Percentiles rank a stretch among this genome's conserved stretches.
Evolutionary conservation across 2,329 filamentous ascomycete species (phyloP).

Genomic region (Sarocladium kiliense): DNA sequence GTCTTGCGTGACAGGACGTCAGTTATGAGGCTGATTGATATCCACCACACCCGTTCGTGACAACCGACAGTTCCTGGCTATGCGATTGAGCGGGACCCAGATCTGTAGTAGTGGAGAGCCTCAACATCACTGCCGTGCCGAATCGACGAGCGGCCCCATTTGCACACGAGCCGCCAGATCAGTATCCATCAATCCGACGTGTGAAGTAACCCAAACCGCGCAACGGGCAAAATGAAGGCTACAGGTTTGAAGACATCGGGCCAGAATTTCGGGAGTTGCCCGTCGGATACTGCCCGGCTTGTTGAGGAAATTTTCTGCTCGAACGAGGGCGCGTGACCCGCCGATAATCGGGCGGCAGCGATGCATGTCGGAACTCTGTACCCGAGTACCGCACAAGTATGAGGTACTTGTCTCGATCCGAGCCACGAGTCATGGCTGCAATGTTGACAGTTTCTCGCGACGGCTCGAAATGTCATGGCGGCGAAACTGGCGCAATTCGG

Average conservation of each 20-base stretch:
- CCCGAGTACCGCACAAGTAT: conserved; percentile 3
- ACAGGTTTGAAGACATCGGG: neutral
- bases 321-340: neutral
- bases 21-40: conserved; percentile 4
- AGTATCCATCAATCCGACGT: neutral
- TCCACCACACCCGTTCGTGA: conserved; percentile 7
- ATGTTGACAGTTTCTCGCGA: neutral
- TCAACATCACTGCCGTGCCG: conserved; percentile 8
- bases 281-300: neutral
- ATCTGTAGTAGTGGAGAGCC: conserved; percentile 7
- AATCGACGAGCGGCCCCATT: conserved; percentile 7
- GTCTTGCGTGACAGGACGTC: neutral
- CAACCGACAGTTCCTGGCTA: conserved; percentile 6
- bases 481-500: neutral
- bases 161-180: conserved; percentile 2
- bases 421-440: conserved; percentile 7
- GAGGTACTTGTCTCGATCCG: neutral
- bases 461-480: neutral
- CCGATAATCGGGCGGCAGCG: neutral
- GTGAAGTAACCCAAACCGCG: neutral
- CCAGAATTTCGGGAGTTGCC: neutral
- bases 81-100: conserved; percentile 8
- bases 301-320: neutral
- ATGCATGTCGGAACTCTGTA: conserved; percentile 8
- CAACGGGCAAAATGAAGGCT: neutral